These are phyloP conservation scores for Malassezia yamatoensis DNA, from an alignment of 1,284 basidiomycete species.

Conservation along the genomic window DNA sequence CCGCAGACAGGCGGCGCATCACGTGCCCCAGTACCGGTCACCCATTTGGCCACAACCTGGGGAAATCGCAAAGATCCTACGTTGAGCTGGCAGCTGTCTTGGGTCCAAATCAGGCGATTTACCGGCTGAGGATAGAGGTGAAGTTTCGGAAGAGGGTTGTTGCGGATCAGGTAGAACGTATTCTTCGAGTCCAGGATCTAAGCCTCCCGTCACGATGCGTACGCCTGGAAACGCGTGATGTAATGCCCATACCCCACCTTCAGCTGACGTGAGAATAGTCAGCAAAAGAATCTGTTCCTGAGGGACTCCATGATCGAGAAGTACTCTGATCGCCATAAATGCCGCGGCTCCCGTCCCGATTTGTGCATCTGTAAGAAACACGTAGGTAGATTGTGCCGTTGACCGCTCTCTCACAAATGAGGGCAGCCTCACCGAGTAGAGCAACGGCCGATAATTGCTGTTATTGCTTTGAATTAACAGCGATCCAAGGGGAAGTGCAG, in stretches of 20 bases:
- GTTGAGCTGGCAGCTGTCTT: slow-evolving; percentile 1
- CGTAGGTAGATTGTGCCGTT: slow-evolving; percentile 59
- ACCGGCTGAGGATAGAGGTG: too few species aligned
- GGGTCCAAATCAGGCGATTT: too few species aligned
- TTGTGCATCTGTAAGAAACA: slow-evolving; percentile 87
- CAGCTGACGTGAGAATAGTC: slow-evolving; percentile 72
- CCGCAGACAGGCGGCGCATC: not conserved
- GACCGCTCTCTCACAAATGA: slow-evolving; percentile 34
- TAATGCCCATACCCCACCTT: slow-evolving; percentile 67
- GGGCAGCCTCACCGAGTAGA: slow-evolving; percentile 73
- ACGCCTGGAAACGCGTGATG: slow-evolving; percentile 66
- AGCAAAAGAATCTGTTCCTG: slow-evolving; percentile 58
- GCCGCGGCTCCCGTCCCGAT: slow-evolving; percentile 90
- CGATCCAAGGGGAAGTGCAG: slow-evolving; percentile 75
- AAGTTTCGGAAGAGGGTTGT: too few species aligned
- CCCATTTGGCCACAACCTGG: slow-evolving; percentile 42
- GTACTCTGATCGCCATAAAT: slow-evolving; percentile 88
- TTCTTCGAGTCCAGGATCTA: slow-evolving; percentile 36
- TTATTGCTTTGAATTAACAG: slow-evolving; percentile 77
- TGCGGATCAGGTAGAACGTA: slow-evolving; percentile 12
- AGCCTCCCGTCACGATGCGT: slow-evolving; percentile 35
- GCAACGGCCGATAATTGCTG: slow-evolving; percentile 72
- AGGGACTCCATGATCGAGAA: slow-evolving; percentile 85
- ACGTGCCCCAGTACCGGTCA: slow-evolving; percentile 41
- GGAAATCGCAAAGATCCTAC: slow-evolving; percentile 39